These are phyloP conservation scores for Fusarium sp. DNA, from an alignment of 2,329 filamentous ascomycete species.

Conservation along the genomic window DNA sequence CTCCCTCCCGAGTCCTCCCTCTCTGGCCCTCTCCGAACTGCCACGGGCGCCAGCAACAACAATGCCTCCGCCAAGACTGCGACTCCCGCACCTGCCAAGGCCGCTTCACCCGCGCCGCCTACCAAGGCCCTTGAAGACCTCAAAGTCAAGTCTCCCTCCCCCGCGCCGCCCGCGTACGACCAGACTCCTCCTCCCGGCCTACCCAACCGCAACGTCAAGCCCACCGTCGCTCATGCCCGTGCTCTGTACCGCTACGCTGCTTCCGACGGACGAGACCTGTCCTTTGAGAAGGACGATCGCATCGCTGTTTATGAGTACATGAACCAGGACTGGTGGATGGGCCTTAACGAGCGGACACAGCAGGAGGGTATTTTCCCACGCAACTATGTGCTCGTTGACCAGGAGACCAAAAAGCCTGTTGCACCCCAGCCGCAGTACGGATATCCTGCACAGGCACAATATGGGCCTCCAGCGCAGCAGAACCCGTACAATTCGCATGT, in stretches of 20 bases:
- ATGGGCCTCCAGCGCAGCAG: constrained; percentile 58
- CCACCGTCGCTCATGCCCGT: constrained; percentile 75
- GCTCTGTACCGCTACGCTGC: constrained; percentile 87
- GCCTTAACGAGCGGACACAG: constrained; percentile 82
- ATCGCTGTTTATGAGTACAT: constrained; percentile 88
- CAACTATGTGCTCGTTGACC: constrained; percentile 82
- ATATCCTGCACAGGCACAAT: constrained; percentile 51
- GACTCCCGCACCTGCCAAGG: constrained; percentile 45
- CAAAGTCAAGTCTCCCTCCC: constrained; percentile 47
- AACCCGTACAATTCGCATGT: constrained; percentile 74
- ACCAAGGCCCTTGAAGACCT: constrained; percentile 56
- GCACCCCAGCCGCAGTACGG: constrained; percentile 48
- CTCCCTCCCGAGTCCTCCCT: constrained; percentile 77
- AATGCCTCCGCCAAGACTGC: constrained; percentile 43
- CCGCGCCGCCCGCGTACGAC: constrained; percentile 62
- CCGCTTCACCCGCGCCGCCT: constrained; percentile 44
- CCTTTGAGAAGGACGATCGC: constrained; percentile 80
- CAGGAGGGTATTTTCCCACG: constrained; percentile 94
- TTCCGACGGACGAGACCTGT: constrained; percentile 81
- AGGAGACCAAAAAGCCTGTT: constrained; percentile 60
- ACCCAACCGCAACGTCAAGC: constrained; percentile 57
- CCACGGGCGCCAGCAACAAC: constrained; percentile 47
- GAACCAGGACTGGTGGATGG: constrained; percentile 98
- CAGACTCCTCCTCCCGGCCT: constrained; percentile 56
- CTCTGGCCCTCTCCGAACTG: constrained; percentile 57